These are phyloP conservation scores for Russula foetens DNA, from an alignment of 768 basidiomycete species.

Conservation along the genomic window DNA sequence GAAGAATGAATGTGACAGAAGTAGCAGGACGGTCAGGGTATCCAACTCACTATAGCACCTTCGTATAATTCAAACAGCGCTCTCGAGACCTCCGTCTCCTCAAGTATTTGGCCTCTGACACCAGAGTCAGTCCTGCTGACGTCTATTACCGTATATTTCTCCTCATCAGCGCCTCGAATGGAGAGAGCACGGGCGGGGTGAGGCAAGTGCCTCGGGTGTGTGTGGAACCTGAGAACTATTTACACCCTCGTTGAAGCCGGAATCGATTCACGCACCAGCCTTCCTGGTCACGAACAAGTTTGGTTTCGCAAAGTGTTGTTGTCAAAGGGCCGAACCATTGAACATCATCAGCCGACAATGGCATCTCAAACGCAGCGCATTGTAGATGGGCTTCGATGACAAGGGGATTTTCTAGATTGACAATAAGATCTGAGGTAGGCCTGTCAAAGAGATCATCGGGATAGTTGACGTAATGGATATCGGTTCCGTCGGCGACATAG, in stretches of 20 bases:
- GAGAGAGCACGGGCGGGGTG: constrained; percentile 65
- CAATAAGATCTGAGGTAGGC: constrained; percentile 49
- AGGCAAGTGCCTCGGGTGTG: constrained; percentile 71
- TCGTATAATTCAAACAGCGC: constrained; percentile 87
- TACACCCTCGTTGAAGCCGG: neutral
- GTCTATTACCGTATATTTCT: constrained; percentile 69
- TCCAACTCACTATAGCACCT: constrained; percentile 61
- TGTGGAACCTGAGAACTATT: constrained; percentile 55
- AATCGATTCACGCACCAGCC: constrained; percentile 50
- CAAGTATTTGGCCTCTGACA: constrained; percentile 43
- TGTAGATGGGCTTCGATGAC: constrained; percentile 82
- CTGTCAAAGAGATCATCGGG: constrained; percentile 64
- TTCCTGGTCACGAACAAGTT: constrained; percentile 60
- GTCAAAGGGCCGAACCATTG: constrained; percentile 64
- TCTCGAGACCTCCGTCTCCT: constrained; percentile 77
- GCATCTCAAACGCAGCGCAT: constrained; percentile 85
- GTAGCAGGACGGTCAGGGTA: neutral
- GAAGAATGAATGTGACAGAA: neutral
- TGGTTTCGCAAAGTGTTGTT: constrained; percentile 49
- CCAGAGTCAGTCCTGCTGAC: constrained; percentile 37
- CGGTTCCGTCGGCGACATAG: constrained; percentile 68
- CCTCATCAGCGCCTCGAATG: constrained; percentile 70
- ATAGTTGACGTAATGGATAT: constrained; percentile 63
- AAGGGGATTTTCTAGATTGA: constrained; percentile 68
- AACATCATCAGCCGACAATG: constrained; percentile 55